These are phyloP conservation scores for Bruguiera sexangula DNA, from an alignment of 345 rosid species.

Conservation along the genomic window DNA sequence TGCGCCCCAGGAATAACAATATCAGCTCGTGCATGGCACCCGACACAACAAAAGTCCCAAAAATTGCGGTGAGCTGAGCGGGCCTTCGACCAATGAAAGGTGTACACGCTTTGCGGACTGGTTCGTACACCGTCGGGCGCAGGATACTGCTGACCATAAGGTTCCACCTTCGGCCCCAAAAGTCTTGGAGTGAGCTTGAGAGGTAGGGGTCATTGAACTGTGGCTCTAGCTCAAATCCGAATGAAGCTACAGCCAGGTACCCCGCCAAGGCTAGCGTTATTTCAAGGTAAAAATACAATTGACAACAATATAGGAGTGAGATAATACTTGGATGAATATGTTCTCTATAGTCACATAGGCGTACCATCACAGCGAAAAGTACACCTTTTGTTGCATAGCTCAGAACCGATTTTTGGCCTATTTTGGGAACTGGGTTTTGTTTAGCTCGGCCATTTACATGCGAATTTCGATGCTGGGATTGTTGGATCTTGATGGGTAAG, in stretches of 20 bases:
- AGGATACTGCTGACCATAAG: constrained; percentile 32
- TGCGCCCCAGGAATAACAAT: constrained; percentile 29
- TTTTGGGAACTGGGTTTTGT: constrained; percentile 1
- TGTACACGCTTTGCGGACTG: constrained; percentile 9
- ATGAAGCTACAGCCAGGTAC: constrained; percentile 2
- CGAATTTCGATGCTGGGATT: neutral
- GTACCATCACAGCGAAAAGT: constrained; percentile 8
- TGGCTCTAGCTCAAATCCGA: constrained; percentile 28
- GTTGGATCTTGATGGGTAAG: constrained; percentile 26
- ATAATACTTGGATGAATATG: constrained; percentile 14
- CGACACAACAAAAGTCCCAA: constrained; percentile 29
- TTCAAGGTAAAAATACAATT: constrained; percentile 22
- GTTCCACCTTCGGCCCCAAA: constrained; percentile 39
- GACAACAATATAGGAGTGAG: constrained; percentile 10
- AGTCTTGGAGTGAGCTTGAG: constrained; percentile 31
- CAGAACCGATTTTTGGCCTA: constrained; percentile 11
- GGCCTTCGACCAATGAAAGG: constrained; percentile 15
- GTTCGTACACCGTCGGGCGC: constrained; percentile 30
- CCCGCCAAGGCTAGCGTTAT: constrained; percentile 19
- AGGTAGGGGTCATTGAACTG: constrained; percentile 36
- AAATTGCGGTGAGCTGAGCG: constrained; percentile 26
- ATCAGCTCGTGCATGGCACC: constrained; percentile 33
- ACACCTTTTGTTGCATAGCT: constrained; percentile 21
- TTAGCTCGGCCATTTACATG: neutral
- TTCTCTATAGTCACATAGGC: constrained; percentile 13